Evolutionary conservation across 1,284 basidiomycete genomes (phyloP), one percentile per base, ranked within the genome.

Genomic region (Moesziomyces aphidis): DNA sequence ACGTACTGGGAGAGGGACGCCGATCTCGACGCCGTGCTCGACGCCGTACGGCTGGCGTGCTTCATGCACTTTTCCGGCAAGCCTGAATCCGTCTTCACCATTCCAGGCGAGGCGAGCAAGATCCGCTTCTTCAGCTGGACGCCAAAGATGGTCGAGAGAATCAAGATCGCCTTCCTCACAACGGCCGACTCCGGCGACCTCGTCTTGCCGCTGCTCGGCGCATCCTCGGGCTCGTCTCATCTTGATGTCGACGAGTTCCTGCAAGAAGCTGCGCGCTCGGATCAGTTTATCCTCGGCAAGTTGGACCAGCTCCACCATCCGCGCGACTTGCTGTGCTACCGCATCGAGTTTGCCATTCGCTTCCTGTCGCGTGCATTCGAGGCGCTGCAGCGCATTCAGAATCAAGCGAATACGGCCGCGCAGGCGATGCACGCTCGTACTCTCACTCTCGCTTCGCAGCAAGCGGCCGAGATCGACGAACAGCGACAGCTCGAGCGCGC

Each of bases 1-100:
- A 61, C 74, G 3, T 80, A 65, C 50, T 80, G 78, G 78, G 76
- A 80, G 50, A 50, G 61, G 15, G 71, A 78, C 36, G 64, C 78
- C 11, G 71, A 73, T 36, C 68, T 69, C 17, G 78, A 80, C 17
- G 61, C 65, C 19, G 55, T 75, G 0, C 61, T 74, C 13, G 76
- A 80, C n/a, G 64, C 61, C 3, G 61, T 80, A 0, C 71, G 67
- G 11, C 57, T 80, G 21, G 69, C 71, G 6, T 76, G 51, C 36
- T 67, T 76, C 46, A 54, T 75, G 26, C 78, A 80, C 56, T 76
- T 78, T 47, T 60, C 65, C 1, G 62, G 72, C 44, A 71, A 73
- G n/a, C 66, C 78, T 0, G 60, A 75, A 13, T 74, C 76, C 3
- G 76, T 76, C 9, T 77, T 76, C 34, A 61, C 69, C 4, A 53